Conservation (phyloP, 176 grass and related monocot species). For the Aegilops bicornis region DNA sequence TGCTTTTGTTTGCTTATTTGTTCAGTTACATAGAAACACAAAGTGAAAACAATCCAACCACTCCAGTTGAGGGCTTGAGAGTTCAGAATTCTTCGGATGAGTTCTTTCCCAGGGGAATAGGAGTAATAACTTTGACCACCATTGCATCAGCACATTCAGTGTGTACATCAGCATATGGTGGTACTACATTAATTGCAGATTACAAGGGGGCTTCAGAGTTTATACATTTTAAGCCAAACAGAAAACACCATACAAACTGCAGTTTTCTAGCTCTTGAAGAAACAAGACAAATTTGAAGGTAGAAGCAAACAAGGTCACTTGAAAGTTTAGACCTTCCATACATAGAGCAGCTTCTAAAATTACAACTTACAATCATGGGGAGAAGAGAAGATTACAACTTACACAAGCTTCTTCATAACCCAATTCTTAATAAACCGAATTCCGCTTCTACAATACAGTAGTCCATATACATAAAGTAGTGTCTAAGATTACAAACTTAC, state of each 20-base stretch:
- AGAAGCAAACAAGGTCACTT: conserved; percentile 7
- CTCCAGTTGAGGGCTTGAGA: not conserved
- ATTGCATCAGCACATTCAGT: too few relatives aligned
- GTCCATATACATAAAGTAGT: conserved; percentile 20
- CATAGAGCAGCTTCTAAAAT: conserved; percentile 35
- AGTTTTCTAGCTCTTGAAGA: not conserved
- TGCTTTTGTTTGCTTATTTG: not conserved
- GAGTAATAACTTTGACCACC: not conserved
- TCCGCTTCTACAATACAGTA: conserved; percentile 36
- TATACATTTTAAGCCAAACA: not conserved
- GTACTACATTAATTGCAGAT: not conserved
- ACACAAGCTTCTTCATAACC: not conserved
- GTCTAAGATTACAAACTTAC: conserved; percentile 31
- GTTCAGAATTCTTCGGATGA: not conserved
- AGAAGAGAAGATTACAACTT: conserved; percentile 30
- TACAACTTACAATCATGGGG: conserved; percentile 18
- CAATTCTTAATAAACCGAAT: conserved; percentile 24
- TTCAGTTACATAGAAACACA: not conserved
- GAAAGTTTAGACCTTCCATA: not conserved
- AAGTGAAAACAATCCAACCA: not conserved
- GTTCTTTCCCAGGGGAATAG: not conserved
- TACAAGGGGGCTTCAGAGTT: not conserved
- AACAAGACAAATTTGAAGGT: not conserved
- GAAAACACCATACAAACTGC: not conserved
- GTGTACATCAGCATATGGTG: too few relatives aligned